phyloP scores from a whole-genome alignment of 176 grass and related monocot species.

The Rhipidocladum racemiflorum region DNA sequence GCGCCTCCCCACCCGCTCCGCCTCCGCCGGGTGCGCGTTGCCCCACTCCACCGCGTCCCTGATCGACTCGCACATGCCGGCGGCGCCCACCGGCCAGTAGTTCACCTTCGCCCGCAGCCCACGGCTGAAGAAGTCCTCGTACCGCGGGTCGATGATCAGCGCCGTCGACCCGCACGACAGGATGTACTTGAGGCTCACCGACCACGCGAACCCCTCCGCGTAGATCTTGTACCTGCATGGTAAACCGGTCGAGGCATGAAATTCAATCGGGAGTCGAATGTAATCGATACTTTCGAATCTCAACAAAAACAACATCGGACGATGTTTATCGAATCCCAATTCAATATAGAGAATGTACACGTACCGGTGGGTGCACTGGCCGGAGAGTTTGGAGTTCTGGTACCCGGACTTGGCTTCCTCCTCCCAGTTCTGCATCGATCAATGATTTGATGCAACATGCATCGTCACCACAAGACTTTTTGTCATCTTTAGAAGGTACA shows the following conservation, averaged over 20 bases:
- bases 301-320: too few species aligned
- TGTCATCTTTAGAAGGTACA: too few species aligned
- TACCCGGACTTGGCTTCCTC: constrained; percentile 62
- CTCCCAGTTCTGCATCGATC: constrained; percentile 54
- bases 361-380: constrained; percentile 69
- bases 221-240: constrained; percentile 74
- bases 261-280: too few species aligned
- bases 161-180: constrained; percentile 69
- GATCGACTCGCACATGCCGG: constrained; percentile 59
- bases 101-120: constrained; percentile 59
- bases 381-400: constrained; percentile 65
- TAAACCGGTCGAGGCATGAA: not conserved
- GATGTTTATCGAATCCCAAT: too few species aligned
- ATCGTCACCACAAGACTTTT: not conserved
- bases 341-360: too few species aligned
- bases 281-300: too few species aligned
- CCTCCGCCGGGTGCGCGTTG: constrained; percentile 56
- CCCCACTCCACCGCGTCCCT: constrained; percentile 72
- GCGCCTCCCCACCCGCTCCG: constrained; percentile 47
- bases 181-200: constrained; percentile 92
- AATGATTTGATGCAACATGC: not conserved
- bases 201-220: constrained; percentile 91
- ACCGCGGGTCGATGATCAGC: constrained; percentile 62
- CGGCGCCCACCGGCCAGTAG: constrained; percentile 46
- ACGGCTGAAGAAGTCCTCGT: constrained; percentile 86